Evolutionary conservation across 2,329 filamentous ascomycete genomes (phyloP).

Genomic region (Lasiodiplodia theobromae): DNA sequence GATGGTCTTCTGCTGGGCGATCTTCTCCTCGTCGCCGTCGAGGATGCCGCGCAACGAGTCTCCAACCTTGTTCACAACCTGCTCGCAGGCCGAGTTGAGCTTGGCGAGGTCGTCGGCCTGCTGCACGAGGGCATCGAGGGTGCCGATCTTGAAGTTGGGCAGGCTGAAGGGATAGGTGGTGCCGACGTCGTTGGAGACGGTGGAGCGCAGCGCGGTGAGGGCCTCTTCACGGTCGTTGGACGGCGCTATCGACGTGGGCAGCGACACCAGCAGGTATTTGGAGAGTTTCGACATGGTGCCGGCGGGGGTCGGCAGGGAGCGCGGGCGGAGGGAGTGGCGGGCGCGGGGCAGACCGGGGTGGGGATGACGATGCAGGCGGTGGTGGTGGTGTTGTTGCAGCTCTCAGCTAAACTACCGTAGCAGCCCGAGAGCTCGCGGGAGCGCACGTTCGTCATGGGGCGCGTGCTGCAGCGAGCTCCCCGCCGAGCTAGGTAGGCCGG

Average conservation of each 20-base stretch:
- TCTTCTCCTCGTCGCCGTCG: conserved; percentile 82
- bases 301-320: background rate
- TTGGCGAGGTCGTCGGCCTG: conserved; percentile 95
- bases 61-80: conserved; percentile 84
- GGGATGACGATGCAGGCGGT: conserved; percentile 9
- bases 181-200: conserved; percentile 76
- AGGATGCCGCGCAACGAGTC: conserved; percentile 85
- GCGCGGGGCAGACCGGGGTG: conserved; percentile 2
- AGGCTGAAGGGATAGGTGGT: conserved; percentile 79
- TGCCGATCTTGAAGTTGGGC: conserved; percentile 97
- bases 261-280: conserved; percentile 87
- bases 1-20: conserved; percentile 87
- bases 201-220: conserved; percentile 75
- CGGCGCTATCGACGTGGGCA: conserved; percentile 86
- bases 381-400: conserved; percentile 17
- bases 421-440: conserved; percentile 22
- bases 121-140: conserved; percentile 90
- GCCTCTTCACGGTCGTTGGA: conserved; percentile 83
- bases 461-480: conserved; percentile 17
- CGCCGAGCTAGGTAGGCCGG: background rate
- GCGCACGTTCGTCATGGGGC: conserved; percentile 26
- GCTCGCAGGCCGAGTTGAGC: conserved; percentile 80
- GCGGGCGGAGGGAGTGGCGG: background rate
- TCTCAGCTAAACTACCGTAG: conserved; percentile 12
- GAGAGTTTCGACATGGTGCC: conserved; percentile 52